Evolutionary conservation across 2,329 filamentous ascomycete species (phyloP), one percentile per base, ranked within the genome.

Genomic region (Apiospora marii): DNA sequence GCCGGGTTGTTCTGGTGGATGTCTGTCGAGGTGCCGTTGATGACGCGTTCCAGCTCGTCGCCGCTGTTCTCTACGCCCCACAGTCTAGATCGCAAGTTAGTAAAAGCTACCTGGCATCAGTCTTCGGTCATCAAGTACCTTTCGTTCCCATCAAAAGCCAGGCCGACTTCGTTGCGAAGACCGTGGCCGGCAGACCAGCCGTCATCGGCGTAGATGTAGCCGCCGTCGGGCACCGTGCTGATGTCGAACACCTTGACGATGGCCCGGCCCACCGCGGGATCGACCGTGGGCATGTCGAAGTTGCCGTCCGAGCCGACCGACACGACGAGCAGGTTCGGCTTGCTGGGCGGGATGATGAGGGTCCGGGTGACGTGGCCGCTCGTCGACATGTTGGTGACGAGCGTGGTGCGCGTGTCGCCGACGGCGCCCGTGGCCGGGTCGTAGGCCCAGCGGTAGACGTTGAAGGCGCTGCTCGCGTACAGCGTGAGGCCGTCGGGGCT

Each of bases 51-150:
- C n/a, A 92, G 81, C 67, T 91, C 79, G 77, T 92, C 90, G 3
- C 88, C 89, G 44, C 87, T 89, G 78, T 93, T 93, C 80, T 92
- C 91, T 2, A 92, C 89, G 14, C 82, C 83, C 82, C 84, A 87
- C 71, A 82, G 34, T 77, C 80, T 76, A 64, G 7, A 22, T 44
- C 4, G 16, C 16, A 8, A 46, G 10, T 67, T 44, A 69, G 49
- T 34, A 71, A 19, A 24, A 16, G 46, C 24, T n/a, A 16, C 1
- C 1, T n/a, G 3, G 13, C 4, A 19, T 41, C 8, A 24, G 2
- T 3, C 0, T n/a, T 10, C 1, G 14, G 58, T 7, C 8, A 24
- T 34, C n/a, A 41, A 53, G 8, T 48, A 72, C 72, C 68, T 87
- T 22, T 82, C 86, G 43, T 91, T 81, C 1, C 74, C 77, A 34